These are phyloP conservation scores for Tricholoma hemisulphureum DNA, from an alignment of 768 basidiomycete species.

Conservation along the genomic window DNA sequence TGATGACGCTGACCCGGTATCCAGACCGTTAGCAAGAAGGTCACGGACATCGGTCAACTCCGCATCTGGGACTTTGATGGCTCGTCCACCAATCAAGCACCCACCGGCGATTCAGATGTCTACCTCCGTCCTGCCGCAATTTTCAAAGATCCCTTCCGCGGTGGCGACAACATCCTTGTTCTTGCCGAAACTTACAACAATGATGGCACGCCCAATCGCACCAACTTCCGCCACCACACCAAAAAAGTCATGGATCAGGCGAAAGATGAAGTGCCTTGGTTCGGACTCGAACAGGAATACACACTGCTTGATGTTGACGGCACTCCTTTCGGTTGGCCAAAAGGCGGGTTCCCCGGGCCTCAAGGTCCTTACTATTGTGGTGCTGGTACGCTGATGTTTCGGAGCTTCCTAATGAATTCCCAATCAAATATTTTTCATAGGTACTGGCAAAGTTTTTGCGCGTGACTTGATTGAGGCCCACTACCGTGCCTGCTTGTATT, in stretches of 20 bases:
- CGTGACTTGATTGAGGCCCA: slow-evolving; percentile 99
- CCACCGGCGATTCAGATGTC: slow-evolving; percentile 93
- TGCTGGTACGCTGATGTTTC: slow-evolving; percentile 65
- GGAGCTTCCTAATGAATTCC: not conserved
- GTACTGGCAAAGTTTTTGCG: slow-evolving; percentile 95
- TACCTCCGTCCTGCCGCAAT: slow-evolving; percentile 96
- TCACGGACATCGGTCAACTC: slow-evolving; percentile 85
- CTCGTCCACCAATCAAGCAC: slow-evolving; percentile 96
- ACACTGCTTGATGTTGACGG: slow-evolving; percentile 94
- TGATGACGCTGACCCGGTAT: slow-evolving; percentile 10
- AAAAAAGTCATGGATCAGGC: slow-evolving; percentile 95
- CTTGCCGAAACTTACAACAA: slow-evolving; percentile 98
- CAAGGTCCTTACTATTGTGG: slow-evolving; percentile 99
- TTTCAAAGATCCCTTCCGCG: slow-evolving; percentile 99
- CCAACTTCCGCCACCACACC: slow-evolving; percentile 92
- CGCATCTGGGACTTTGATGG: slow-evolving; percentile 99
- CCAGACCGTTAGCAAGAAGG: slow-evolving; percentile 84
- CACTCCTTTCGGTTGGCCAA: slow-evolving; percentile 93
- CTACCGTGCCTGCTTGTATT: slow-evolving; percentile 93
- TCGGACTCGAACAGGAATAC: slow-evolving; percentile 99
- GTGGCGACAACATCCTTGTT: slow-evolving; percentile 96
- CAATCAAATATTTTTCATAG: slow-evolving; percentile 34
- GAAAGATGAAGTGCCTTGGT: slow-evolving; percentile 84
- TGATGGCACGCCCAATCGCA: slow-evolving; percentile 96
- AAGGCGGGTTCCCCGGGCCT: slow-evolving; percentile 98